These are phyloP conservation scores for Aureobasidium namibiae DNA, from an alignment of 2,329 filamentous ascomycete genomes.

Conservation along the genomic window DNA sequence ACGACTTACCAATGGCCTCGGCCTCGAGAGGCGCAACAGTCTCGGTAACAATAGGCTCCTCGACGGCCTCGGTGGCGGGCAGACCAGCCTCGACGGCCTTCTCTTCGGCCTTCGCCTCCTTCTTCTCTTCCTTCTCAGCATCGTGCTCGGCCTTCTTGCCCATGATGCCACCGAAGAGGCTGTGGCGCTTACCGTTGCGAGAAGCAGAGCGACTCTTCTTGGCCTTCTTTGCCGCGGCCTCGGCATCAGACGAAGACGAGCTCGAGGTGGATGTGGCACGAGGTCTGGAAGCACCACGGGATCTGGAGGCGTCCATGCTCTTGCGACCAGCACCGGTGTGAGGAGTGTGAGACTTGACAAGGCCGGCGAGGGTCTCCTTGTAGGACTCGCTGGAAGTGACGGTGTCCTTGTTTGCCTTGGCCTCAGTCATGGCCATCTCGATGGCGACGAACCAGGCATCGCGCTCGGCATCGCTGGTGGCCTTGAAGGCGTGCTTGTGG, in stretches of 20 bases:
- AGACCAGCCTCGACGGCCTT: conserved; percentile 27
- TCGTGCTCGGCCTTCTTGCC: conserved; percentile 52
- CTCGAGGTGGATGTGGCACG: conserved; percentile 28
- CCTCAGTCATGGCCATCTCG: conserved; percentile 74
- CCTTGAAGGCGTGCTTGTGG: conserved; percentile 93
- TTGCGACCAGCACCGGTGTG: conserved; percentile 32
- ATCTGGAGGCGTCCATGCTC: conserved; percentile 26
- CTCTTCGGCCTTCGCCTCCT: conserved; percentile 30
- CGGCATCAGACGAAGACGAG: conserved; percentile 37
- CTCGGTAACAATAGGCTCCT: conserved; percentile 21
- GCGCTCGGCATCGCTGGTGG: conserved; percentile 63
- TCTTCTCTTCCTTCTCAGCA: conserved; percentile 30
- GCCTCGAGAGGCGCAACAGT: conserved; percentile 21
- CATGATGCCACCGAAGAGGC: conserved; percentile 50
- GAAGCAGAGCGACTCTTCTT: conserved; percentile 51
- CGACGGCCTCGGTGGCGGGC: conserved; percentile 30
- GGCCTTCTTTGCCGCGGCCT: conserved; percentile 24
- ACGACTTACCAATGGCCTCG: conserved; percentile 23
- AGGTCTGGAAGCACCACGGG: conserved; percentile 22
- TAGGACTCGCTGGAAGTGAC: conserved; percentile 76
- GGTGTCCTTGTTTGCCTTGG: conserved; percentile 67
- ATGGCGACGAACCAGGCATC: conserved; percentile 86
- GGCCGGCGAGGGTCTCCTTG: conserved; percentile 74
- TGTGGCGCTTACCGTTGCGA: conserved; percentile 47
- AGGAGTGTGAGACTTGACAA: conserved; percentile 29